phyloP scores from a whole-genome alignment of 78 protist genomes.

The slime mould (Dictyostelium discoideum) region DNA sequence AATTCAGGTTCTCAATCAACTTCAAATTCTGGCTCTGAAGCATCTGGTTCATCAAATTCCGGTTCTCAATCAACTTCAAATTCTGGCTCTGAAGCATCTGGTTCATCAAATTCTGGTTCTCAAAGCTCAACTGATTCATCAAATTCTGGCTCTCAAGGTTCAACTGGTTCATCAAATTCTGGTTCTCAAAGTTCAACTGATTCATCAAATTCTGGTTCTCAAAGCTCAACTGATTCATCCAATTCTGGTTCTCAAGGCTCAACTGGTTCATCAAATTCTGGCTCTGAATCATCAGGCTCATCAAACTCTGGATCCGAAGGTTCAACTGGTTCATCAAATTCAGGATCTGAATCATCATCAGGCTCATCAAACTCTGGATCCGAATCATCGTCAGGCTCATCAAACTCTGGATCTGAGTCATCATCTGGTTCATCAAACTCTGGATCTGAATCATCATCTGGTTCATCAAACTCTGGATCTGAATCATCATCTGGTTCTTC shows the following conservation, averaged over 20 bases:
- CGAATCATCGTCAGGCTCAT: neutral
- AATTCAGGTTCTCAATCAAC: neutral
- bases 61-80: neutral
- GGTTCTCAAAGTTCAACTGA: neutral
- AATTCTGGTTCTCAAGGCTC: neutral
- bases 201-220: neutral
- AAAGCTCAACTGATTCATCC: neutral
- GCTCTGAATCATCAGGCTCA: neutral
- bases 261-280: neutral
- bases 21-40: neutral
- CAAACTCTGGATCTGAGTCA: neutral
- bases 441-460: neutral
- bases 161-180: neutral
- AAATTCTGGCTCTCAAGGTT: neutral
- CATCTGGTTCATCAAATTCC: neutral
- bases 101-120: neutral
- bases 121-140: neutral
- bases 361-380: neutral
- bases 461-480: neutral
- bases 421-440: neutral
- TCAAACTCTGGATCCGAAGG: neutral
- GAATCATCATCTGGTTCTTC: neutral
- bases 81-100: neutral
- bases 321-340: neutral
- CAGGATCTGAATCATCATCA: neutral